Percentiles rank a stretch among this genome's conserved stretches.
phyloP scores from a whole-genome alignment of 495 filamentous ascomycete species.

The Friedmanniomyces simplex region DNA sequence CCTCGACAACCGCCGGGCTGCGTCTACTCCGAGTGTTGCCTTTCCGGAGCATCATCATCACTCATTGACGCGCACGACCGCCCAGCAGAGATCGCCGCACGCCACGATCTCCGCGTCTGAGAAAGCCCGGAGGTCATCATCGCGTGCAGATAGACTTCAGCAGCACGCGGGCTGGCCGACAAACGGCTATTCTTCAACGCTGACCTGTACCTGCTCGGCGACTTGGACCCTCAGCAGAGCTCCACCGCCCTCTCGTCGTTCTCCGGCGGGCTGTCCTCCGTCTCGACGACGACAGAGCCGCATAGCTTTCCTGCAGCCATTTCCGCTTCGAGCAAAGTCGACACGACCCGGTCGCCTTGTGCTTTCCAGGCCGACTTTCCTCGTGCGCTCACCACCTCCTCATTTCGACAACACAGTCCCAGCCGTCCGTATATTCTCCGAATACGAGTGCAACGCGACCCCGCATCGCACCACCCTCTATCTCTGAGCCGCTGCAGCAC shows the following conservation, averaged over 20 bases:
- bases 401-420: neutral
- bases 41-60: no score
- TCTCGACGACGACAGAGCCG: neutral
- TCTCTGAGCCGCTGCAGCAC: neutral
- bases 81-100: neutral
- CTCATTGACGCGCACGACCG: neutral
- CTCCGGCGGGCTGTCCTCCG: neutral
- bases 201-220: neutral
- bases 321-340: constrained; percentile 11
- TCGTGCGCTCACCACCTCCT: neutral
- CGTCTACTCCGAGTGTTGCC: no score
- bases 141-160: neutral
- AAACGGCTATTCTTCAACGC: neutral
- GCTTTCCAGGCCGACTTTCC: neutral
- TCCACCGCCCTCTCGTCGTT: neutral
- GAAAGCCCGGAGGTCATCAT: neutral
- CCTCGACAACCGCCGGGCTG: no score
- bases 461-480: neutral
- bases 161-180: neutral
- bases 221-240: neutral
- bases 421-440: constrained; percentile 14
- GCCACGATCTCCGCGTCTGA: neutral
- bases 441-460: neutral
- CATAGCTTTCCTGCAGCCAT: constrained; percentile 10
- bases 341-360: constrained; percentile 6